Conservation (phyloP, 305 asterid species). For the Fraxinus greggii region DNA sequence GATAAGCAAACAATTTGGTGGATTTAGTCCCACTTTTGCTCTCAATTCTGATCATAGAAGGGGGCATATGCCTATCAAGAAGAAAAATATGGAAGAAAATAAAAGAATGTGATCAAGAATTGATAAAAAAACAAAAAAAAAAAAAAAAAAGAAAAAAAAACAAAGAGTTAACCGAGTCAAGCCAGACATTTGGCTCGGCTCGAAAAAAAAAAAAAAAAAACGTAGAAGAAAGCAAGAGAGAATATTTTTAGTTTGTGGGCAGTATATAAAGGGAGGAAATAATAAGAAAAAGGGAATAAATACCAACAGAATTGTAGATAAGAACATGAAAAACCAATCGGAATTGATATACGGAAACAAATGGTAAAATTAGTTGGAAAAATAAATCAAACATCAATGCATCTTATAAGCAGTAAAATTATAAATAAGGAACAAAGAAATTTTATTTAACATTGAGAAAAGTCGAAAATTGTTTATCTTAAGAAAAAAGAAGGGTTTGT, state of each 20-base stretch:
- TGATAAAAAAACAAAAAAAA: not conserved
- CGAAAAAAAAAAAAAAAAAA: not conserved
- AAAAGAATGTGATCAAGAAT: not conserved
- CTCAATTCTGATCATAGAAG: constrained; percentile 71
- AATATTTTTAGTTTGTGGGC: not conserved
- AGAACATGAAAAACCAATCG: not conserved
- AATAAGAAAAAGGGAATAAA: not conserved
- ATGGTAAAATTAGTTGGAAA: not conserved
- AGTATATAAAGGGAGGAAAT: not conserved
- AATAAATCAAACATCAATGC: not conserved
- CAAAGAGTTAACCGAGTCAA: no score
- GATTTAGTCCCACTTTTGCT: constrained; percentile 60
- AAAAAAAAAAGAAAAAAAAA: not conserved
- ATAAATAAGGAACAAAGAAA: not conserved
- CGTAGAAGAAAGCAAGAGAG: not conserved
- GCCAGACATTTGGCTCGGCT: no score
- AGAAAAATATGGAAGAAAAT: not conserved
- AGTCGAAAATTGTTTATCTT: not conserved
- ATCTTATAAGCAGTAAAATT: not conserved
- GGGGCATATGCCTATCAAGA: constrained; percentile 71
- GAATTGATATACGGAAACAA: not conserved
- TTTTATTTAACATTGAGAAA: not conserved
- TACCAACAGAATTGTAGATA: not conserved
- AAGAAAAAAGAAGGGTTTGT: no score
- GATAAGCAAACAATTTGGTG: constrained; percentile 40